Evolutionary conservation across 1,284 basidiomycete species (phyloP).

Genomic region (Somion occarium): DNA sequence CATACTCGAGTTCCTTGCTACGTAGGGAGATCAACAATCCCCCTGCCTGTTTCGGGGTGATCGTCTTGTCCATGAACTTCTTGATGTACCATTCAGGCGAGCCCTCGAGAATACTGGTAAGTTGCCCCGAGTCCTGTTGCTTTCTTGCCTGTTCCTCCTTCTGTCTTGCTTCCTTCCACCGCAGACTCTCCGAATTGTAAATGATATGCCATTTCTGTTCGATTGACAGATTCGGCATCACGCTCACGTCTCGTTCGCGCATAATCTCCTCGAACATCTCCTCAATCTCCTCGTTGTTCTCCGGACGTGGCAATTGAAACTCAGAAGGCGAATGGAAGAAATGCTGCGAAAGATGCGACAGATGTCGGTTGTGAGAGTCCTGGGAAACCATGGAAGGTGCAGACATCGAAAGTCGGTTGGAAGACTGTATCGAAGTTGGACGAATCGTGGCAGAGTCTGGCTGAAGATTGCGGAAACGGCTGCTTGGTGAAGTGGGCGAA

Average conservation of each 20-base stretch:
- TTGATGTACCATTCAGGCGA: constrained; percentile 87
- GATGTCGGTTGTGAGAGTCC: constrained; percentile 45
- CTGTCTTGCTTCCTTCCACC: constrained; percentile 69
- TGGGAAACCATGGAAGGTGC: constrained; percentile 50
- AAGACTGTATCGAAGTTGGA: constrained; percentile 21
- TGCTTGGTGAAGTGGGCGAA: constrained; percentile 30
- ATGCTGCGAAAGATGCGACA: constrained; percentile 48
- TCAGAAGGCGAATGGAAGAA: constrained; percentile 50
- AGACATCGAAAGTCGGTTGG: constrained; percentile 56
- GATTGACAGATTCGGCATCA: constrained; percentile 55
- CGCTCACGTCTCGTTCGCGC: constrained; percentile 59
- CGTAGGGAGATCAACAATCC: constrained; percentile 80
- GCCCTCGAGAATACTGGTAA: constrained; percentile 48
- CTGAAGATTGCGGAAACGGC: constrained; percentile 11
- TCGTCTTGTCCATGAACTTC: constrained; percentile 84
- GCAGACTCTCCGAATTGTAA: constrained; percentile 77
- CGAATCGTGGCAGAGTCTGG: constrained; percentile 9
- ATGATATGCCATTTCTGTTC: constrained; percentile 95
- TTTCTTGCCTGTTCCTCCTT: constrained; percentile 57
- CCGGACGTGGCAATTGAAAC: constrained; percentile 72
- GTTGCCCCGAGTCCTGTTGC: constrained; percentile 52
- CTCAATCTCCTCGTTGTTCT: constrained; percentile 71
- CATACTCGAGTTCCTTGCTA: constrained; percentile 76
- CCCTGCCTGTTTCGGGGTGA: constrained; percentile 77
- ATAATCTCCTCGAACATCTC: constrained; percentile 73